Evolutionary conservation across 129 eudicot species (phyloP), one percentile per base, ranked within the genome.

Genomic region (Centella asiatica): DNA sequence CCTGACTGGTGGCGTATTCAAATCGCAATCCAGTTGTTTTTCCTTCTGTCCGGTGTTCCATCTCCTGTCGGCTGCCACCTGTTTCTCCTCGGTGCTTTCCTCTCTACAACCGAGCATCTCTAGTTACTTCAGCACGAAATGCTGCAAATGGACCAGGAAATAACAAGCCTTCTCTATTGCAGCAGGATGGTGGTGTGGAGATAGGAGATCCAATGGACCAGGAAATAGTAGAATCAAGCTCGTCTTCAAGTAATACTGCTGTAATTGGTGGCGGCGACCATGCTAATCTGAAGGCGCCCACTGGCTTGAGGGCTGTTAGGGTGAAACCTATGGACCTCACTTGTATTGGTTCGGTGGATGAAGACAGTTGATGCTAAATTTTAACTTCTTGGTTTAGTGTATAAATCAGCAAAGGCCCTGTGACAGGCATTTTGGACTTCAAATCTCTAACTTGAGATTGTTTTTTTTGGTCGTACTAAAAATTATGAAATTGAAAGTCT

Each of bases 191-290:
- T 34, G 95, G 85, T 40, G 11, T 64, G 34, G 99, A 87, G 62
- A 66, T 80, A n/a, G n/a, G n/a, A n/a, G 99, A 93, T 70, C 99
- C 90, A 1, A 87, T 96, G 96, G 77, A 77, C 68, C 95, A 93
- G 62, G 96, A 93, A 27, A 96, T 89, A 37, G 88, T 96, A 0
- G 99, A 94, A 24, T 75, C 89, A 0, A 80, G 86, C 50, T 83
- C 75, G 19, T 79, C 92, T 62, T 78, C 92, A 28, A 66, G 73
- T 60, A 85, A 71, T 44, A 70, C 82, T 58, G 84, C 95, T 5
- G 82, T 74, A 19, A 76, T 84, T 24, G 84, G 92, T 50, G 80
- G 94, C 40, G 77, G 80, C 62, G 99, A 93, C 62, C 82, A 77
- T 48, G 79, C 88, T 42, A 83, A 83, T 70, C 69, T 83, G 44